phyloP scores from a whole-genome alignment of 2,329 filamentous ascomycete genomes.

The Orbilia ellipsospora region DNA sequence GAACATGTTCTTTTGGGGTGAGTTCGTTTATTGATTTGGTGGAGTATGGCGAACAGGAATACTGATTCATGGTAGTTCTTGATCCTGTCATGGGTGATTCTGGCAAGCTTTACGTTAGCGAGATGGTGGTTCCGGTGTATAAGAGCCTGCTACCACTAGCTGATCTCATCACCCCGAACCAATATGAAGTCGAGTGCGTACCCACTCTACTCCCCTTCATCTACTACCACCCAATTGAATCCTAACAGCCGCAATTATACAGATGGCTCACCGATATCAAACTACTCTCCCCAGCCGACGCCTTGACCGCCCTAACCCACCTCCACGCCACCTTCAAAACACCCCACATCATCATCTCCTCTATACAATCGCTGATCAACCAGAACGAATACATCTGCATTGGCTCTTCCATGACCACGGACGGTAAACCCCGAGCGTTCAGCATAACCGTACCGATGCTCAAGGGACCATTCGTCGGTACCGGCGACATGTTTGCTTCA shows the following conservation, averaged over 20 bases:
- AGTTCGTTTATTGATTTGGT: conserved; percentile 55
- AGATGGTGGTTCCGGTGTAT: conserved; percentile 92
- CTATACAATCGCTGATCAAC: conserved; percentile 72
- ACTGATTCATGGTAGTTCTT: conserved; percentile 69
- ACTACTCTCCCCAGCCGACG: conserved; percentile 78
- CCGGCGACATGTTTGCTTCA: conserved; percentile 98
- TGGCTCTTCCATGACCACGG: conserved; percentile 76
- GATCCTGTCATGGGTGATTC: conserved; percentile 99
- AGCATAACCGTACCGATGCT: conserved; percentile 86
- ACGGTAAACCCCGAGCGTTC: conserved; percentile 81
- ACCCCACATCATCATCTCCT: conserved; percentile 93
- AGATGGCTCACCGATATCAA: conserved; percentile 86
- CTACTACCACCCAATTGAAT: no score
- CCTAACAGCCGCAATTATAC: neutral
- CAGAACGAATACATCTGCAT: conserved; percentile 72
- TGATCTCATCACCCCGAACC: conserved; percentile 93
- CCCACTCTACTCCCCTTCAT: conserved; percentile 5
- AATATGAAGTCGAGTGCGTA: conserved; percentile 90
- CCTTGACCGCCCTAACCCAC: conserved; percentile 78
- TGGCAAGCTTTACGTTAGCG: conserved; percentile 87
- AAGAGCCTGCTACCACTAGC: conserved; percentile 81
- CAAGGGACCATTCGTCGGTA: conserved; percentile 94
- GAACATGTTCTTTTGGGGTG: conserved; percentile 84
- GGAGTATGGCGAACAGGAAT: neutral
- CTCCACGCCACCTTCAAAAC: conserved; percentile 81